Conservation (phyloP, 257 asterid species). For the Schizonepeta tenuifolia region DNA sequence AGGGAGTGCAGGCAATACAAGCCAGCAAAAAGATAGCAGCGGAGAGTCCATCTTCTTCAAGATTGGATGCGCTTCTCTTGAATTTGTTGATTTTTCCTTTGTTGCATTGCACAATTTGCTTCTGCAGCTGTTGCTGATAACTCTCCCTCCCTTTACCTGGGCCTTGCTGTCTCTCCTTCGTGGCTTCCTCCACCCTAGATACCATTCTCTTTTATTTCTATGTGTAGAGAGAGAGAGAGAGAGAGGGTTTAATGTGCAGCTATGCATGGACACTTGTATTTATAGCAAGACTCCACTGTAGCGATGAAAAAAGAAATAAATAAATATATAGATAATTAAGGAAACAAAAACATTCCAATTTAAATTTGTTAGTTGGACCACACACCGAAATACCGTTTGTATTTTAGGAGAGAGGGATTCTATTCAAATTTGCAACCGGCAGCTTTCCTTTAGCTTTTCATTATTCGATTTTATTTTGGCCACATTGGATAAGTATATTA, state of each 20-base stretch:
- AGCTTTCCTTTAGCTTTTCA: slow-evolving; percentile 2
- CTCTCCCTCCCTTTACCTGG: slow-evolving; percentile 26
- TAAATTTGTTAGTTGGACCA: slow-evolving; percentile 24
- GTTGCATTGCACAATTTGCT: slow-evolving; percentile 52
- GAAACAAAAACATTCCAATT: neutral
- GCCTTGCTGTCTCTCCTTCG: slow-evolving; percentile 38
- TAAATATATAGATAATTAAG: neutral
- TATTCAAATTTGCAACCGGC: slow-evolving; percentile 33
- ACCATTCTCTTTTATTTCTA: slow-evolving; percentile 42
- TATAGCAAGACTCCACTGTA: slow-evolving; percentile 34
- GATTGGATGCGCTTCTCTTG: slow-evolving; percentile 70
- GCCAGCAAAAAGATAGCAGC: slow-evolving; percentile 73
- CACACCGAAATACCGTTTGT: slow-evolving; percentile 12
- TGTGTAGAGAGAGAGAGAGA: slow-evolving; percentile 16
- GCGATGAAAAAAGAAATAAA: neutral
- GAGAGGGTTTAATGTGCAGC: neutral
- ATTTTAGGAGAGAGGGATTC: slow-evolving; percentile 29
- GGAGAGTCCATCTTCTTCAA: slow-evolving; percentile 76
- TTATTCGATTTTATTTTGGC: neutral
- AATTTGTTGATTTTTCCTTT: slow-evolving; percentile 64
- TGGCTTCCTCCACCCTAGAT: slow-evolving; percentile 49
- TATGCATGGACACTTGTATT: slow-evolving; percentile 32
- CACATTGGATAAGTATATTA: neutral
- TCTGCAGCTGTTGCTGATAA: slow-evolving; percentile 38
- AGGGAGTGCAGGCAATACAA: slow-evolving; percentile 67